These are phyloP conservation scores for Pseudocercospora ulei DNA, from an alignment of 2,329 filamentous ascomycete genomes.

Conservation along the genomic window DNA sequence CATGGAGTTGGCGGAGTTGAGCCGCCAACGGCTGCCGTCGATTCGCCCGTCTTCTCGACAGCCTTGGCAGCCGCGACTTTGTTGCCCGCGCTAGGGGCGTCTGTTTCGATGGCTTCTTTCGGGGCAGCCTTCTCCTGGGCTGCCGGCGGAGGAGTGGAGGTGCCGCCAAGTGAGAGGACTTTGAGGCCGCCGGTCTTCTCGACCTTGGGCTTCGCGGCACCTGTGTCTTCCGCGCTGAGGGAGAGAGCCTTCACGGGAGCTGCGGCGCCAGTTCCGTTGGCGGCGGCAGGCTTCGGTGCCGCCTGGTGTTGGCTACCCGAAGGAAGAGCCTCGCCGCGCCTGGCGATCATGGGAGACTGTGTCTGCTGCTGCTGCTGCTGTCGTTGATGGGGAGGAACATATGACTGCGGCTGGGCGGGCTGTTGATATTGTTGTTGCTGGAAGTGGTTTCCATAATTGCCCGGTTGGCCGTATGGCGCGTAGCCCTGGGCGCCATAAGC, in stretches of 20 bases:
- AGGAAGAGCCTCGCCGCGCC: slow-evolving; percentile 47
- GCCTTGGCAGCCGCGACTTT: slow-evolving; percentile 84
- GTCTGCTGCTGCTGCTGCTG: slow-evolving; percentile 43
- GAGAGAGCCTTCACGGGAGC: slow-evolving; percentile 52
- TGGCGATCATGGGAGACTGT: slow-evolving; percentile 54
- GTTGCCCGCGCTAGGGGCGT: slow-evolving; percentile 57
- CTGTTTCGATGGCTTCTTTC: slow-evolving; percentile 32
- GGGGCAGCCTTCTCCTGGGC: slow-evolving; percentile 39
- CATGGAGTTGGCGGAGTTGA: slow-evolving; percentile 65
- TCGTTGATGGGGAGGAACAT: slow-evolving; percentile 38
- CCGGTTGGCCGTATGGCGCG: slow-evolving; percentile 39
- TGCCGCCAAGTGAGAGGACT: slow-evolving; percentile 57
- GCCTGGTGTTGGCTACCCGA: slow-evolving; percentile 41
- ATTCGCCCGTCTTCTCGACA: slow-evolving; percentile 79
- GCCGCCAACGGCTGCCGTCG: slow-evolving; percentile 50
- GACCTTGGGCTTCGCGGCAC: slow-evolving; percentile 47
- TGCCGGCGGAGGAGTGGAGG: slow-evolving; percentile 41
- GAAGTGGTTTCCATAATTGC: slow-evolving; percentile 39
- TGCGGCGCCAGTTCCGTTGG: slow-evolving; percentile 45
- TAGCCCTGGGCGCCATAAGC: slow-evolving; percentile 40
- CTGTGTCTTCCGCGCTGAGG: slow-evolving; percentile 42
- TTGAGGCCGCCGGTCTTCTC: slow-evolving; percentile 50
- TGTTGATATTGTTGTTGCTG: slow-evolving; percentile 42
- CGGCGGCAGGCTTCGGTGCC: slow-evolving; percentile 38
- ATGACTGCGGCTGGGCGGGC: slow-evolving; percentile 32